Evolutionary conservation across 2,329 filamentous ascomycete species (phyloP).

Genomic region (Diplocarpon mali): DNA sequence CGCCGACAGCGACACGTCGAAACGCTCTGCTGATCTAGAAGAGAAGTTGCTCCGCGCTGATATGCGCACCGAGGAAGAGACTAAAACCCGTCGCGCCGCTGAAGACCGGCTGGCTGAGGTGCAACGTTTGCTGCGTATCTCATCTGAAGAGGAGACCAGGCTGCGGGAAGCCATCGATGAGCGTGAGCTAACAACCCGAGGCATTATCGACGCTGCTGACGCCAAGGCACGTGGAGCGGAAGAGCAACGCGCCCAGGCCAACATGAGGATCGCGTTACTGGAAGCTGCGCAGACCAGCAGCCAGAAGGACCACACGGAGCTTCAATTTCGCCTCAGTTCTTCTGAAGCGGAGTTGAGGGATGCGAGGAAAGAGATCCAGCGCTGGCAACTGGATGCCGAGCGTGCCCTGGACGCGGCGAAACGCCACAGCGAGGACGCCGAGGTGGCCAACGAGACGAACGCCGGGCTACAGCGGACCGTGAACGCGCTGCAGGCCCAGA

Average conservation of each 20-base stretch:
- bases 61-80: conserved; percentile 46
- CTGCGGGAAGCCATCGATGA: conserved; percentile 58
- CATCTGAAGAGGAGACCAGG: conserved; percentile 61
- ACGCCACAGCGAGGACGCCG: conserved; percentile 47
- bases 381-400: conserved; percentile 52
- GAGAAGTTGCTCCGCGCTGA: conserved; percentile 55
- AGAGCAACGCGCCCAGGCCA: conserved; percentile 40
- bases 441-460: conserved; percentile 47
- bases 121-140: conserved; percentile 56
- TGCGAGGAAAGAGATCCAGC: conserved; percentile 44
- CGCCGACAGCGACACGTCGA: conserved; percentile 35
- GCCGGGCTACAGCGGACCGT: conserved; percentile 66
- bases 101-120: conserved; percentile 64
- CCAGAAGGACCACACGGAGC: conserved; percentile 42
- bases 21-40: conserved; percentile 51
- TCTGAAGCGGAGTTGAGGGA: conserved; percentile 45
- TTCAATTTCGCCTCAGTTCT: conserved; percentile 42
- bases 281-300: conserved; percentile 53
- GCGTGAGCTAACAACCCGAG: conserved; percentile 54
- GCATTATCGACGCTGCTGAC: conserved; percentile 59
- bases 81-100: conserved; percentile 50
- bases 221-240: conserved; percentile 51
- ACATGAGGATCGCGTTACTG: conserved; percentile 54
- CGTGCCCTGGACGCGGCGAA: conserved; percentile 52
- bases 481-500: conserved; percentile 61